Evolutionary conservation across 306 rosid genomes (phyloP).

Genomic region (Sesbania bispinosa): DNA sequence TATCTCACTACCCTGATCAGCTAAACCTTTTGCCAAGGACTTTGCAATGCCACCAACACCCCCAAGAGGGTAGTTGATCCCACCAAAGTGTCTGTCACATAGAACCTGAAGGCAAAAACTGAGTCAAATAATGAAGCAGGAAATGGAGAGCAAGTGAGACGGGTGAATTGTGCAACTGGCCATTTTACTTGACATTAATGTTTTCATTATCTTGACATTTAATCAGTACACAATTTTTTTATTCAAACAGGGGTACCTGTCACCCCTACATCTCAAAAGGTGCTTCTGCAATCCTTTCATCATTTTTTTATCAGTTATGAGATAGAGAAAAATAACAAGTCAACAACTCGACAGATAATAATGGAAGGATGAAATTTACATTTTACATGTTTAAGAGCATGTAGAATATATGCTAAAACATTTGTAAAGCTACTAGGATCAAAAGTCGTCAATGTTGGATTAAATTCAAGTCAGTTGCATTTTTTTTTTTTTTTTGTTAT

Average conservation of each 20-base stretch:
- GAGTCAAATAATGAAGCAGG: constrained; percentile 10
- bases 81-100: constrained; percentile 94
- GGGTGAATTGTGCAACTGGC: constrained; percentile 1
- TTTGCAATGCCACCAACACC: constrained; percentile 94
- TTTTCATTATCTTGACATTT: constrained; percentile 2
- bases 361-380: background rate
- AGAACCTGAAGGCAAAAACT: constrained; percentile 53
- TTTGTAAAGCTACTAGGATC: background rate
- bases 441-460: background rate
- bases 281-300: background rate
- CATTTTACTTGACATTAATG: background rate
- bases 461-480: constrained; percentile 1
- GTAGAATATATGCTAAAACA: background rate
- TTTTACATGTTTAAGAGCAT: background rate
- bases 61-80: constrained; percentile 91
- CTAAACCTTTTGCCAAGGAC: constrained; percentile 85
- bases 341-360: background rate
- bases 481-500: too few relatives aligned
- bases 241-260: background rate
- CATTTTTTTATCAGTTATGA: constrained; percentile 1
- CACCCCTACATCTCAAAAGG: background rate
- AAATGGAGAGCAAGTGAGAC: background rate
- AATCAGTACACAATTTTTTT: background rate
- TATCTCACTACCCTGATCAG: constrained; percentile 75
- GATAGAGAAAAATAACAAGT: background rate